phyloP scores from a whole-genome alignment of 1,139 yeast genomes.

The Blastobotrys persicus region DNA sequence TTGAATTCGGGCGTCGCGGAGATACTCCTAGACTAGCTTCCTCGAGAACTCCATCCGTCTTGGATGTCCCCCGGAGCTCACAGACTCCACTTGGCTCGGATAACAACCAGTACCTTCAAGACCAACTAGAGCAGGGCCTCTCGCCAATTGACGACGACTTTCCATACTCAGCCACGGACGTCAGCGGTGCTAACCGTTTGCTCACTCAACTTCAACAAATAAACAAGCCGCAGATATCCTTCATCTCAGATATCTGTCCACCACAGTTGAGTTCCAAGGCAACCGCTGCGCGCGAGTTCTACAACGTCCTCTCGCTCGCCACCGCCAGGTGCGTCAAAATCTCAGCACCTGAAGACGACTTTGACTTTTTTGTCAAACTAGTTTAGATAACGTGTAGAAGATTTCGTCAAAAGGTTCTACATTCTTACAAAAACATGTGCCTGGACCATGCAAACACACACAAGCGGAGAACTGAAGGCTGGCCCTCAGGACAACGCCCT shows the following conservation, averaged over 20 bases:
- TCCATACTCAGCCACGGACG: neutral
- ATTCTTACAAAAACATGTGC: no score
- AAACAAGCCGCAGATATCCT: neutral
- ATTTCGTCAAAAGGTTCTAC: no score
- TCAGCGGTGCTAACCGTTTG: neutral
- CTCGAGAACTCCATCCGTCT: constrained; percentile 5
- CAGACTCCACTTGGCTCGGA: constrained; percentile 5
- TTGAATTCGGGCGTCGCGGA: constrained; percentile 16
- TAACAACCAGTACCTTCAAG: neutral
- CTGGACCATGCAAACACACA: no score
- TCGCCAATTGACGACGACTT: constrained; percentile 5
- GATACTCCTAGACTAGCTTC: constrained; percentile 12
- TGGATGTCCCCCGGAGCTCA: constrained; percentile 7
- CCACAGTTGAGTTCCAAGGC: neutral
- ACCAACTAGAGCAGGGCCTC: constrained; percentile 2
- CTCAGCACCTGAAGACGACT: neutral
- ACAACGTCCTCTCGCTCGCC: neutral
- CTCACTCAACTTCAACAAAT: neutral
- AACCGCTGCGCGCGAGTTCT: neutral
- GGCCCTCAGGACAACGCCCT: neutral
- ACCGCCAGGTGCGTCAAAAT: neutral
- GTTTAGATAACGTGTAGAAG: no score
- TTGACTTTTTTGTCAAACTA: neutral
- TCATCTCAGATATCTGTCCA: neutral
- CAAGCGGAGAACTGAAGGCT: no score